phyloP scores from a whole-genome alignment of 2,329 filamentous ascomycete species.

The Claviceps sp. region DNA sequence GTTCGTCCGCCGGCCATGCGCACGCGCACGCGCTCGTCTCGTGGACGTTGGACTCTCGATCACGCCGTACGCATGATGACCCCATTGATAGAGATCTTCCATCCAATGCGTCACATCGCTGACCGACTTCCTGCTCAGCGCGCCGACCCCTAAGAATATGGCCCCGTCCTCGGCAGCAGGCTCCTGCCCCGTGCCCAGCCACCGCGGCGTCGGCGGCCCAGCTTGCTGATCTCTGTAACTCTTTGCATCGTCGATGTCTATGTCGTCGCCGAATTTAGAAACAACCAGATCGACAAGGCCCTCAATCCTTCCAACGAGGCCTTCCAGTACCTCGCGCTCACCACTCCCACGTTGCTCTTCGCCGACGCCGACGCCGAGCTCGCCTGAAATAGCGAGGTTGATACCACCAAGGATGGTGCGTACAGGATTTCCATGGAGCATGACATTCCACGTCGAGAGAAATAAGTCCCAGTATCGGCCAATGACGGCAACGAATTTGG shows the following conservation, averaged over 20 bases:
- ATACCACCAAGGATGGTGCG: conserved; percentile 68
- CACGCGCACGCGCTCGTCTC: conserved; percentile 32
- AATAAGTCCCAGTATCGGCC: conserved; percentile 69
- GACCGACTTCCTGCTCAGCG: conserved; percentile 57
- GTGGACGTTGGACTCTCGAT: conserved; percentile 61
- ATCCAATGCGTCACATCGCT: conserved; percentile 71
- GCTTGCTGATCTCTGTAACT: conserved; percentile 8
- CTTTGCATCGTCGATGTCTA: conserved; percentile 15
- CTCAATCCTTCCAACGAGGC: conserved; percentile 65
- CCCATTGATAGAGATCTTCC: conserved; percentile 75
- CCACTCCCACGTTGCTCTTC: conserved; percentile 92
- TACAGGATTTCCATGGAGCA: conserved; percentile 80
- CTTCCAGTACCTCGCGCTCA: conserved; percentile 84
- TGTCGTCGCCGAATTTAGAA: conserved; percentile 59
- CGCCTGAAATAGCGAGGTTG: conserved; percentile 79
- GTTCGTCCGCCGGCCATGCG: conserved; percentile 18
- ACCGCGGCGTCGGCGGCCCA: conserved; percentile 23
- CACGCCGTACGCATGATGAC: conserved; percentile 73
- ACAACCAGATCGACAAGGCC: conserved; percentile 82
- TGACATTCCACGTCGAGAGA: conserved; percentile 68
- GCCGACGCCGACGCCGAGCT: conserved; percentile 85
- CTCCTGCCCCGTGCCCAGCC: conserved; percentile 61
- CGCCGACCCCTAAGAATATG: conserved; percentile 71
- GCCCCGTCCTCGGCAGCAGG: conserved; percentile 66
- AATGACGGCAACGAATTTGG: conserved; percentile 59